Percentiles rank a stretch among this genome's conserved stretches.
Evolutionary conservation across 352 stramenopile genomes (phyloP).

Genomic region (Blastocystis sp.): DNA sequence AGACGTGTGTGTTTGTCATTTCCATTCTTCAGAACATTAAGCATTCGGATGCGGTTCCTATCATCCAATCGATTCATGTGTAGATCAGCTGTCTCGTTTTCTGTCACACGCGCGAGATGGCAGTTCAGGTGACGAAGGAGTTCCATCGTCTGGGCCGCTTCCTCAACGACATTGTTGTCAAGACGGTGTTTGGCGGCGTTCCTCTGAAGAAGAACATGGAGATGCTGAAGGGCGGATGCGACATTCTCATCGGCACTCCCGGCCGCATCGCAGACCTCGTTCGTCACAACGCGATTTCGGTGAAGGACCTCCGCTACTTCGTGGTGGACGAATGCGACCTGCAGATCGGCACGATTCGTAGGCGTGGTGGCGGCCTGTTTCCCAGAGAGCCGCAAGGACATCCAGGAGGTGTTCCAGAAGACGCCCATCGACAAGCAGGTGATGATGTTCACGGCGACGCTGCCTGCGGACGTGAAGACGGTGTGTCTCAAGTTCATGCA

Average conservation of each 20-base stretch:
- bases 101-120: conserved; percentile 96
- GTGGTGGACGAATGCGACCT: conserved; percentile 99
- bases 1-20: conserved; percentile 98
- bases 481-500: conserved; percentile 96
- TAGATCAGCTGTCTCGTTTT: conserved; percentile 91
- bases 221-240: conserved; percentile 81
- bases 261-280: conserved; percentile 74
- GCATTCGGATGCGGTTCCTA: conserved; percentile 36
- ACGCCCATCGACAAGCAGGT: conserved; percentile 97
- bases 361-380: not conserved
- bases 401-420: conserved; percentile 96
- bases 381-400: conserved; percentile 88
- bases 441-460: conserved; percentile 96
- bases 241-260: conserved; percentile 92
- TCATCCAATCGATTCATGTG: conserved; percentile 64
- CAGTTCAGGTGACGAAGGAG: conserved; percentile 98
- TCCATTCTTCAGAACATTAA: conserved; percentile 94
- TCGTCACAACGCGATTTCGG: conserved; percentile 72
- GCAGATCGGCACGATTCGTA: conserved; percentile 74
- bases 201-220: conserved; percentile 61
- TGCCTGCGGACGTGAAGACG: conserved; percentile 94
- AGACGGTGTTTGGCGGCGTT: conserved; percentile 64
- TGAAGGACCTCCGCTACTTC: conserved; percentile 98
- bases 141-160: conserved; percentile 99
- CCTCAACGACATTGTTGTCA: conserved; percentile 79